Evolutionary conservation across 129 eudicot genomes (phyloP), one percentile per base, ranked within the genome.

Genomic region (Chrysanthemum seticuspe): DNA sequence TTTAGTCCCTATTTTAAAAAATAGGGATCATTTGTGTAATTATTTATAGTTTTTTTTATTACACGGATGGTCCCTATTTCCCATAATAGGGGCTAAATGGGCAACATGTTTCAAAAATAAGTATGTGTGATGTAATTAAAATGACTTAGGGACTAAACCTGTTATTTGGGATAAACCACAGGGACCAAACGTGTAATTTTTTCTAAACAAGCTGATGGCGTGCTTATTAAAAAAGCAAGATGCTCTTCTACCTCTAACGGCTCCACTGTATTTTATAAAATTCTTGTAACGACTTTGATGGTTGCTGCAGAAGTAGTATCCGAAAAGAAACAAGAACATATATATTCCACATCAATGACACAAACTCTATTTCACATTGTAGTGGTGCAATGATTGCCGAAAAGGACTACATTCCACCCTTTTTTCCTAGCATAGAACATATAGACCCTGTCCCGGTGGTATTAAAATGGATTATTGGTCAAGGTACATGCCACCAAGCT

Each of bases 391-490:
- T 56, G 67, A n/a, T 72, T 63, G 51, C 56, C 6, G 78, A 65
- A 63, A 79, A 56, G 56, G 54, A 8, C 71, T 36, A 55, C 34
- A 12, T 0, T 40, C 48, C 50, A 45, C 36, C 40, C 0, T 10
- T 7, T 15, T 2, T 15, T 3, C 10, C 2, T 56, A 15, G 27
- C 15, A 10, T 40, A 13, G 6, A 6, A 50, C 13, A 12, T 13
- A 3, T 12, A 21, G 3, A 65, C 52, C 29, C 3, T 0, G 15
- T 47, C 45, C 81, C 65, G 1, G 13, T 83, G 73, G 75, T 63
- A 15, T 51, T 83, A 16, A 77, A 75, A 18, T 83, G 87, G 83
- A 78, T 68, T 34, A 67, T 78, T 9, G 72, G 74, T 6, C 12
- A 50, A 16, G 51, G 14, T 29, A 75, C 59, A 10, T 83, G 87